Percentiles rank a stretch among this genome's conserved stretches.
These are phyloP conservation scores for Trichoderma koningiopsis DNA, from an alignment of 2,329 filamentous ascomycete genomes.

Conservation along the genomic window DNA sequence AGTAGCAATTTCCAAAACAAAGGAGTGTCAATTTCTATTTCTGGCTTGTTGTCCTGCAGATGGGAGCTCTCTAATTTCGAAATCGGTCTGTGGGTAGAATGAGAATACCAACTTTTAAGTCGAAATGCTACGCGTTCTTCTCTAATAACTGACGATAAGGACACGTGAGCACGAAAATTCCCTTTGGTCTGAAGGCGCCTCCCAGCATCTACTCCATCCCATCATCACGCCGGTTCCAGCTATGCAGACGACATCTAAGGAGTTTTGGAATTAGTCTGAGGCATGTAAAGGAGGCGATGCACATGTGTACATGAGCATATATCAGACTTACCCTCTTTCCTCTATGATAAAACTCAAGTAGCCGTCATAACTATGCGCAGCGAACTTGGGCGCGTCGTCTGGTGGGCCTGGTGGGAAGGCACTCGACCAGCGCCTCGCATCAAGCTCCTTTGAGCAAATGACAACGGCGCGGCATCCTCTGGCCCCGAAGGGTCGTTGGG, in stretches of 20 bases:
- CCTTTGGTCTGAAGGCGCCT: conserved; percentile 13
- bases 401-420: conserved; percentile 38
- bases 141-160: conserved; percentile 19
- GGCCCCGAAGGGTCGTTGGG: conserved; percentile 45
- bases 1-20: background rate
- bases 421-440: conserved; percentile 50
- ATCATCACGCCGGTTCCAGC: conserved; percentile 22
- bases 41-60: conserved; percentile 20
- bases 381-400: conserved; percentile 65
- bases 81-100: conserved; percentile 11
- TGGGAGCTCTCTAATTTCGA: conserved; percentile 19
- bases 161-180: conserved; percentile 20
- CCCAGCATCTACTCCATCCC: conserved; percentile 22
- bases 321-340: conserved; percentile 35
- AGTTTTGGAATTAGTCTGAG: background rate
- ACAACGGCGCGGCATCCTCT: conserved; percentile 49
- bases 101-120: conserved; percentile 6
- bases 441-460: conserved; percentile 50
- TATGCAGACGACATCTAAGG: conserved; percentile 22
- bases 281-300: background rate
- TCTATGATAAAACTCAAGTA: conserved; percentile 51
- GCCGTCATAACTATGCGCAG: conserved; percentile 69
- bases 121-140: conserved; percentile 17
- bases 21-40: conserved; percentile 19
- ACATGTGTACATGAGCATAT: background rate